These are phyloP conservation scores for Tetraselmis striata DNA, from an alignment of 139 green algal genomes.

Conservation along the genomic window DNA sequence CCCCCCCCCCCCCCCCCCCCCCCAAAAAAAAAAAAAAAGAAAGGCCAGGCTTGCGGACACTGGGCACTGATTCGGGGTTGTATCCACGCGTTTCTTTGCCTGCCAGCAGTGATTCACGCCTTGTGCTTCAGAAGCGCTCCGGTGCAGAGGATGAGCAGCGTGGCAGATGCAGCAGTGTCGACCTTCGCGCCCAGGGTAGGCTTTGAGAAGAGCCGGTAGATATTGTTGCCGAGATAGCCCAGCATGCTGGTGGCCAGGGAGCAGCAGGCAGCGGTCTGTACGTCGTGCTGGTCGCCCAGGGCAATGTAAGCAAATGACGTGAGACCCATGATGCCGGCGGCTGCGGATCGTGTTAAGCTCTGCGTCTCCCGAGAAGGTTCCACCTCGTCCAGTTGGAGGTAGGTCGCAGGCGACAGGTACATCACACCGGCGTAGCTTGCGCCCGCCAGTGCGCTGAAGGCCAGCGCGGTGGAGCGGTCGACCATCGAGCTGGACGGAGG, in stretches of 20 bases:
- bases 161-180: not conserved
- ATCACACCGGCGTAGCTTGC: not conserved
- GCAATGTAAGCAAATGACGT: not conserved
- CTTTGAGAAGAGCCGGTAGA: not conserved
- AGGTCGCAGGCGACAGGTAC: not conserved
- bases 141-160: not conserved
- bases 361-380: not conserved
- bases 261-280: not conserved
- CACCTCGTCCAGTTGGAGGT: not conserved
- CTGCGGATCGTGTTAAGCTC: not conserved
- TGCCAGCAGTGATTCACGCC: too few species aligned
- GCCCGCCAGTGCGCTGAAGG: not conserved
- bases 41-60: too few species aligned
- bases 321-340: not conserved
- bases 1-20: too few species aligned
- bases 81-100: too few species aligned
- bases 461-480: not conserved
- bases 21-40: too few species aligned
- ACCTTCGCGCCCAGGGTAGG: not conserved
- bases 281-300: not conserved
- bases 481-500: not conserved
- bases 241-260: not conserved
- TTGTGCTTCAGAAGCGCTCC: not conserved
- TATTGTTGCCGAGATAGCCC: not conserved
- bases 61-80: too few species aligned